These are phyloP conservation scores for Collybia mongolica DNA, from an alignment of 768 basidiomycete species.

Conservation along the genomic window DNA sequence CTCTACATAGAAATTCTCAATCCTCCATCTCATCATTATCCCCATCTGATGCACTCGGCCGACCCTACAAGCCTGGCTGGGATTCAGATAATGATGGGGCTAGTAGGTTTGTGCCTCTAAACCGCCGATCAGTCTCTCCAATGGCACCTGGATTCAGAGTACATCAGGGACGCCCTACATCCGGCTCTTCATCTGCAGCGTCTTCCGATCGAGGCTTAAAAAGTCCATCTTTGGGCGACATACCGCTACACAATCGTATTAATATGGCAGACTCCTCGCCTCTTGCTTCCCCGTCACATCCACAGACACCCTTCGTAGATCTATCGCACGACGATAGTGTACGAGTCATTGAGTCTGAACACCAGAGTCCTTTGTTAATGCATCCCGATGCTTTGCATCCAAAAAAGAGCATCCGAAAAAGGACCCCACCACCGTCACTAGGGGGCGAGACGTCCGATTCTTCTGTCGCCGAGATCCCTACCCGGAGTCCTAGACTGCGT, in stretches of 20 bases:
- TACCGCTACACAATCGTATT: slow-evolving; percentile 28
- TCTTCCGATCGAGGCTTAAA: slow-evolving; percentile 37
- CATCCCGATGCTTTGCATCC: neutral
- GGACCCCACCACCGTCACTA: slow-evolving; percentile 27
- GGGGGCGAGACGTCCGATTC: slow-evolving; percentile 51
- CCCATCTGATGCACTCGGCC: slow-evolving; percentile 45
- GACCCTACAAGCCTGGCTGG: slow-evolving; percentile 38
- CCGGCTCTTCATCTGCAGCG: slow-evolving; percentile 37
- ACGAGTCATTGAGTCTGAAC: slow-evolving; percentile 23
- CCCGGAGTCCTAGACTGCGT: slow-evolving; percentile 45
- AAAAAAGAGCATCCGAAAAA: slow-evolving; percentile 29
- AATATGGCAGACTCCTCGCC: slow-evolving; percentile 36
- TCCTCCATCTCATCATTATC: slow-evolving; percentile 68
- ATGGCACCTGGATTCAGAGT: slow-evolving; percentile 59
- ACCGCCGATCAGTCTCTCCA: slow-evolving; percentile 68
- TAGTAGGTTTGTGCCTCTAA: slow-evolving; percentile 62
- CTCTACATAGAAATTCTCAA: slow-evolving; percentile 50
- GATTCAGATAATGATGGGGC: slow-evolving; percentile 51
- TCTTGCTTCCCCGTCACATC: slow-evolving; percentile 34
- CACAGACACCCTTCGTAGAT: slow-evolving; percentile 33
- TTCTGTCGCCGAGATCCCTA: slow-evolving; percentile 33
- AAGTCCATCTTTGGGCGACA: slow-evolving; percentile 27
- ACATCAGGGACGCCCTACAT: slow-evolving; percentile 32
- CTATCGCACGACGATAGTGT: slow-evolving; percentile 20
- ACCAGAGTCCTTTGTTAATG: slow-evolving; percentile 27